These are phyloP conservation scores for Acer negundo DNA, from an alignment of 345 rosid genomes.

Conservation along the genomic window DNA sequence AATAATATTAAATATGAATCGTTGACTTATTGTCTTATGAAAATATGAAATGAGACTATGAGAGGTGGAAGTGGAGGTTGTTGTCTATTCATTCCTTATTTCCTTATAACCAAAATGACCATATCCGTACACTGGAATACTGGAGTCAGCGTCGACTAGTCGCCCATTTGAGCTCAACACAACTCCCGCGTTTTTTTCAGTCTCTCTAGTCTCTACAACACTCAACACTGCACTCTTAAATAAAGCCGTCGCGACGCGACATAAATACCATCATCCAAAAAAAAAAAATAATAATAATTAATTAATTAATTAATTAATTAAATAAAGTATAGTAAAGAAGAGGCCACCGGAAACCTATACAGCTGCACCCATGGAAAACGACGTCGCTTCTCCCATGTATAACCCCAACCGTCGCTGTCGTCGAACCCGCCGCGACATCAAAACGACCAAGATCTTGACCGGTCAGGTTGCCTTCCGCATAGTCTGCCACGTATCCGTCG, in stretches of 20 bases:
- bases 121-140: background rate
- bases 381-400: background rate
- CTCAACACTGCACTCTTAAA: background rate
- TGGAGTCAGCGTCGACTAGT: background rate
- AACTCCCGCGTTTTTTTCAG: background rate
- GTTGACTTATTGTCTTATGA: no score
- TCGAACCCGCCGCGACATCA: slow-evolving; percentile 8
- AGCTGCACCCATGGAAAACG: background rate
- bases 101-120: background rate
- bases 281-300: no score
- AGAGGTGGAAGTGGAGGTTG: no score
- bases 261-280: background rate
- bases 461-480: slow-evolving; percentile 41
- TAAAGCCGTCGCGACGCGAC: no score
- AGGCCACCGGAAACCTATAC: background rate
- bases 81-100: no score
- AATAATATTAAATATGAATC: no score
- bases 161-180: background rate
- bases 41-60: no score
- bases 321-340: no score
- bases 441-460: slow-evolving; percentile 11
- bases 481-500: slow-evolving; percentile 40
- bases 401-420: slow-evolving; percentile 8
- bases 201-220: background rate
- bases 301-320: no score